Base-by-base conservation (phyloP, 805 yeast species). In the Wilhelminamyces savonicus region DNA sequence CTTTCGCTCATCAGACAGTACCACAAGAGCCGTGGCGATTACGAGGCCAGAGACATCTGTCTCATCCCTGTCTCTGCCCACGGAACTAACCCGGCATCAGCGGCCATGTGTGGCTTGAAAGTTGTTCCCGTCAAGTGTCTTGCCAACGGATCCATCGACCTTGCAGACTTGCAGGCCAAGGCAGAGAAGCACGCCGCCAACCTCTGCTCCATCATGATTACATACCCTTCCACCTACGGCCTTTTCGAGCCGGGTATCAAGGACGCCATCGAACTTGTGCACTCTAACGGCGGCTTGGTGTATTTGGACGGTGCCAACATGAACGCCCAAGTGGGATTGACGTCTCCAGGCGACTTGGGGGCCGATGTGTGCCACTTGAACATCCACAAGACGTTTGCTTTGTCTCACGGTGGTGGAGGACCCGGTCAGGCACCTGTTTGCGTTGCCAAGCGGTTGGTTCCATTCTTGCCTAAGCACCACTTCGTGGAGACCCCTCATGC, bases 341-440 rank as follows among this genome's bases (percentile, higher is more conserved):
- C 97, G 0, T 83, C 95, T 5, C 97, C 98, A 7, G 98, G 97
- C 35, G 97, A 87, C 52, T 66, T 92, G 44, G 97, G 97, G 30
- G 97, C 97, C 9, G 98, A 92, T 62, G 97, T 92, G 24, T 92
- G 98, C 58, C 98, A 92, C 51, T 72, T 92, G 65, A 92, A 92
- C 57, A 69, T 92, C 53, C 98, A 92, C 69, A 92, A 92, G 65
- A 92, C 98, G 1, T 92, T 92, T 68, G 87, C 97, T 26, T 86
- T 92, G 50, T 94, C 96, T 32, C 98, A 92, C 51, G 98, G 98
- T 51, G 98, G 98, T 53, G 98, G 98, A 54, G 98, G 98, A 24
- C 98, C 98, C 24, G 98, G 97, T 52, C 94, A 87, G 48, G 98
- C 97, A 13, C 97, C 97, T 29, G 92, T 92, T 40, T 86, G 97